Evolutionary conservation across 495 filamentous ascomycete genomes (phyloP).

Genomic region (Aspergillus cristatus): DNA sequence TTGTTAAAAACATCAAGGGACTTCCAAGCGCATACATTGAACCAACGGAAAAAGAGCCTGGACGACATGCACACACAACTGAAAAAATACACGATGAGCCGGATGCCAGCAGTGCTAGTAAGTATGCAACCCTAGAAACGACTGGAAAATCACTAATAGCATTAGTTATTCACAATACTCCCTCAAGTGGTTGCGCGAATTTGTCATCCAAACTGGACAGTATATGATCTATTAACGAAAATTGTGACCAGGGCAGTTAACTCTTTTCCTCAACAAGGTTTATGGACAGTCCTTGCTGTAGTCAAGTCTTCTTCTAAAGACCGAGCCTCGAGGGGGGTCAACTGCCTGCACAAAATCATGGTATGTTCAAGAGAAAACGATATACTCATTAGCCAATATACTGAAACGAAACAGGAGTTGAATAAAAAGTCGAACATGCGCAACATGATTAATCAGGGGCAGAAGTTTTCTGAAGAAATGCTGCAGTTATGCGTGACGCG

Average conservation of each 20-base stretch:
- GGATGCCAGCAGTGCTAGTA: constrained; percentile 69
- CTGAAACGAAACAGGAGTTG: constrained; percentile 29
- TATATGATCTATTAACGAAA: constrained; percentile 62
- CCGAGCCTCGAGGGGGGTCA: constrained; percentile 34
- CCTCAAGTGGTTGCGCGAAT: constrained; percentile 91
- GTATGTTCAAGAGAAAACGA: constrained; percentile 10
- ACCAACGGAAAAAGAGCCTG: constrained; percentile 55
- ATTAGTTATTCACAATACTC: constrained; percentile 75
- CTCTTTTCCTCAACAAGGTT: constrained; percentile 76
- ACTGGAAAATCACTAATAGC: constrained; percentile 11
- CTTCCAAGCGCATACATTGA: constrained; percentile 45
- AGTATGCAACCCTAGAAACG: not conserved
- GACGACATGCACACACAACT: constrained; percentile 62
- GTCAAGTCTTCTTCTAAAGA: constrained; percentile 50
- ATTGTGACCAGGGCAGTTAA: constrained; percentile 78
- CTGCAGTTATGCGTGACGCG: constrained; percentile 67
- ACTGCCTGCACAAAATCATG: constrained; percentile 40
- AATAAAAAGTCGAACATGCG: constrained; percentile 52
- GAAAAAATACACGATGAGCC: constrained; percentile 60
- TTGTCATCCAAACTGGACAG: constrained; percentile 66
- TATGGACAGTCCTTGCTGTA: constrained; percentile 86
- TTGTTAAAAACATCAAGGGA: constrained; percentile 38
- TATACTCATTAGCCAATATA: not conserved
- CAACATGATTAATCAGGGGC: constrained; percentile 62
- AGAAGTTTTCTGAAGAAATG: constrained; percentile 76